phyloP scores from a whole-genome alignment of 176 grass and related monocot genomes.

The Ensete ventricosum region DNA sequence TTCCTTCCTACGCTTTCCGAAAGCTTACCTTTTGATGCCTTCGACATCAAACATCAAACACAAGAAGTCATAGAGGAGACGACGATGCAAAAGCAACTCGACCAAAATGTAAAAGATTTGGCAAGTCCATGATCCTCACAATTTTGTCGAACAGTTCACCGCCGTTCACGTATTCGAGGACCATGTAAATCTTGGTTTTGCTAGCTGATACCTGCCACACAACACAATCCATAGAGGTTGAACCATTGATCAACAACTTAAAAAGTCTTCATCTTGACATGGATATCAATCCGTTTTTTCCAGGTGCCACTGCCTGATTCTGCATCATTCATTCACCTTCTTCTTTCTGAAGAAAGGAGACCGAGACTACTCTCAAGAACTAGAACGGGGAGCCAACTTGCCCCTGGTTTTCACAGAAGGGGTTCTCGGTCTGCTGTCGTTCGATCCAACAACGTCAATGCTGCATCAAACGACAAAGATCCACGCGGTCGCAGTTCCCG shows the following conservation, averaged over 20 bases:
- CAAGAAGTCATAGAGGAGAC: not conserved
- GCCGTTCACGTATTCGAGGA: constrained; percentile 76
- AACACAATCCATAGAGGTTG: not conserved
- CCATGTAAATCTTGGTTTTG: constrained; percentile 91
- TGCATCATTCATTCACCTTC: no score
- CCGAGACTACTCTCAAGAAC: no score
- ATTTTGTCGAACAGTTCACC: constrained; percentile 75
- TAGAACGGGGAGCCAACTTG: no score
- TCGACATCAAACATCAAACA: not conserved
- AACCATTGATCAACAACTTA: not conserved
- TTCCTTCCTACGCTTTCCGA: constrained; percentile 54
- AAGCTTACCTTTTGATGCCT: constrained; percentile 58
- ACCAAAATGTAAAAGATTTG: not conserved
- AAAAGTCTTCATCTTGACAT: not conserved
- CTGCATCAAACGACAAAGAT: no score
- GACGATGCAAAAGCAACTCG: not conserved
- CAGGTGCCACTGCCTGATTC: no score
- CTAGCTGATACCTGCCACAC: constrained; percentile 58
- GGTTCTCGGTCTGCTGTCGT: no score
- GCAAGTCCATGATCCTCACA: constrained; percentile 31
- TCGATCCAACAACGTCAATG: no score
- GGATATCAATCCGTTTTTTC: no score
- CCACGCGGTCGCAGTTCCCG: no score
- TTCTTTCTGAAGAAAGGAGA: no score
- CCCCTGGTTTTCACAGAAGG: no score